These are phyloP conservation scores for Amniculicola lignicola DNA, from an alignment of 495 filamentous ascomycete species.

Conservation along the genomic window DNA sequence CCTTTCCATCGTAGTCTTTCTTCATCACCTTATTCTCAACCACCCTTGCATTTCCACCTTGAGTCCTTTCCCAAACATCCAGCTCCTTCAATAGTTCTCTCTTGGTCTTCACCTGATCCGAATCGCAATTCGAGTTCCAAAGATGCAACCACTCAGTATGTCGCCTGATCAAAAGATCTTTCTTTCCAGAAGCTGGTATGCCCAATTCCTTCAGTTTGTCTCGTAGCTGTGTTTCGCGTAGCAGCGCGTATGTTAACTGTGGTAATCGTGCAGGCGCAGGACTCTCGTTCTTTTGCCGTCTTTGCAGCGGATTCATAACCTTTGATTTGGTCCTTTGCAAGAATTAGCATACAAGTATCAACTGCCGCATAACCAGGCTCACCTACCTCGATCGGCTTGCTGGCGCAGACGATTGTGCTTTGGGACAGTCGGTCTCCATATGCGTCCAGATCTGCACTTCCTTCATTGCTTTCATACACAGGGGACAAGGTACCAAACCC, in stretches of 20 bases:
- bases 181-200: slow-evolving; percentile 67
- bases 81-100: slow-evolving; percentile 71
- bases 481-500: slow-evolving; percentile 76
- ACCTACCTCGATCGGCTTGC: slow-evolving; percentile 34
- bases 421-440: slow-evolving; percentile 62
- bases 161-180: slow-evolving; percentile 65
- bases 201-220: slow-evolving; percentile 81
- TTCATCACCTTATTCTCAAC: slow-evolving; percentile 52
- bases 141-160: slow-evolving; percentile 93
- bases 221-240: slow-evolving; percentile 70
- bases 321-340: too few species aligned
- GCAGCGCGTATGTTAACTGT: slow-evolving; percentile 71
- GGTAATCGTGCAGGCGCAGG: slow-evolving; percentile 54
- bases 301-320: slow-evolving; percentile 8
- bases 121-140: slow-evolving; percentile 95
- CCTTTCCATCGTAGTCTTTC: slow-evolving; percentile 78
- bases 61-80: slow-evolving; percentile 77
- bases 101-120: slow-evolving; percentile 53
- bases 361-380: too few species aligned
- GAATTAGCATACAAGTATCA: too few species aligned
- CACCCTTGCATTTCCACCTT: slow-evolving; percentile 50
- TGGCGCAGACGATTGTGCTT: too few species aligned
- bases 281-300: slow-evolving; percentile 6
- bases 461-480: slow-evolving; percentile 76
- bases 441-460: slow-evolving; percentile 68